A percentile compares a stretch with the other conserved stretches of the same genome.
phyloP scores from a whole-genome alignment of 1,284 basidiomycete genomes.

The Cerioporus squamosus region DNA sequence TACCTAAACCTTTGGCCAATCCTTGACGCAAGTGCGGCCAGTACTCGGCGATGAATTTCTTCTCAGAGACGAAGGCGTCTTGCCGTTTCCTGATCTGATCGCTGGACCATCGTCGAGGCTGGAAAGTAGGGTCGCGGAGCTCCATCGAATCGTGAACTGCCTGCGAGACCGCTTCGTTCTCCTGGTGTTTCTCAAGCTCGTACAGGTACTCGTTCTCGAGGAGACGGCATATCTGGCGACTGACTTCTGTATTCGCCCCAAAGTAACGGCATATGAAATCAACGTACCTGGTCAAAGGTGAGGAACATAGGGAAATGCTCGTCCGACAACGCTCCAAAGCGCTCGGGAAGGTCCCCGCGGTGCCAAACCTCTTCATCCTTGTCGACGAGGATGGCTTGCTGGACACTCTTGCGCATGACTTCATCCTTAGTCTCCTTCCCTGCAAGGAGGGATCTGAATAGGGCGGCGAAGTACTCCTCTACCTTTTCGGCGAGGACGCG shows the following conservation, averaged over 20 bases:
- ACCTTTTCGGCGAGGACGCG: constrained; percentile 66
- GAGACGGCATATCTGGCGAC: constrained; percentile 16
- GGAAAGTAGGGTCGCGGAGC: neutral
- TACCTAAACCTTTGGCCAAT: constrained; percentile 60
- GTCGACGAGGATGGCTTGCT: constrained; percentile 47
- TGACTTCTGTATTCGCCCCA: neutral
- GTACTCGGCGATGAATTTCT: constrained; percentile 55
- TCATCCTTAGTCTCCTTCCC: constrained; percentile 44
- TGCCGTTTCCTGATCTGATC: constrained; percentile 33
- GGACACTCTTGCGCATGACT: constrained; percentile 33
- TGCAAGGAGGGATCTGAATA: constrained; percentile 51
- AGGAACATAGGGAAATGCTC: constrained; percentile 74
- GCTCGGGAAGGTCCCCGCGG: constrained; percentile 51
- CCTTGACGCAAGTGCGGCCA: constrained; percentile 67
- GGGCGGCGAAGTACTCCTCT: constrained; percentile 63
- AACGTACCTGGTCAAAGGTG: constrained; percentile 60
- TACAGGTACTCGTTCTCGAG: constrained; percentile 25
- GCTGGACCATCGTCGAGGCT: constrained; percentile 16
- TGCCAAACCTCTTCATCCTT: constrained; percentile 52
- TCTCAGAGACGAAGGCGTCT: constrained; percentile 48
- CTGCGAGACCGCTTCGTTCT: constrained; percentile 3
- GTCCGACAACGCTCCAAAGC: constrained; percentile 62
- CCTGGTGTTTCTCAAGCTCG: neutral
- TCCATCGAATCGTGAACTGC: constrained; percentile 9
- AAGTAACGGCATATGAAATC: constrained; percentile 21